Evolutionary conservation across 2,329 filamentous ascomycete species (phyloP), one percentile per base, ranked within the genome.

Genomic region (Camillea tinctor): DNA sequence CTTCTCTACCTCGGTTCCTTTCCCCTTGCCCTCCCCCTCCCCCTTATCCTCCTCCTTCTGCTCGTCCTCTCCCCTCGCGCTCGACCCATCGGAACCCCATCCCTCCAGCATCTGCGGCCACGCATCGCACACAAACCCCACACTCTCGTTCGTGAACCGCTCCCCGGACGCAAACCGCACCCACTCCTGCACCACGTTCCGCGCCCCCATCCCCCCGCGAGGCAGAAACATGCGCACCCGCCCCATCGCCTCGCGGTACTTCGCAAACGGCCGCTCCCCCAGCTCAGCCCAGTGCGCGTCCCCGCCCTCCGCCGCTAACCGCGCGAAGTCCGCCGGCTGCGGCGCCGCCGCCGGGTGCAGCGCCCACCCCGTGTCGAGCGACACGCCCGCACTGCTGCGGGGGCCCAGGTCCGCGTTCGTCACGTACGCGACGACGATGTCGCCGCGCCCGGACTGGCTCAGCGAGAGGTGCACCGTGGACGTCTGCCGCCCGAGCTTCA

Each of bases 341-440:
- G 72, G 69, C 6, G 66, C 64, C 1, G 75, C 70, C 22, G 69
- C 59, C 9, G 76, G 76, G 21, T 69, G 55, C 6, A 87, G 74
- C 4, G 74, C 71, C 76, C 85, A 90, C 19, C 76, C 72, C 1
- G 86, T 89, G 17, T 76, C 55, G 21, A 73, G 56, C 7, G 71
- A 64, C 82, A 84, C 7, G 8, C 89, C 89, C 3, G 76, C 72
- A 69, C 89, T 89, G 3, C 76, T 72, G 70, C 91, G 88, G 1
- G 78, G 79, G 1, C 74, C 67, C 51, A 90, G 79, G 63, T 91
- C 88, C 21, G 82, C 81, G 63, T 90, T 82, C 6, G 87, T 90
- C 62, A 88, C 79, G 71, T 89, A 89, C 15, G 80, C 84, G 44
- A 88, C 79, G 21, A 90, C 81, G 26, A 30, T 7, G 70, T 87